Percentiles rank a stretch among this genome's conserved stretches.
phyloP scores from a whole-genome alignment of 768 basidiomycete species.

The Mycena amicta region DNA sequence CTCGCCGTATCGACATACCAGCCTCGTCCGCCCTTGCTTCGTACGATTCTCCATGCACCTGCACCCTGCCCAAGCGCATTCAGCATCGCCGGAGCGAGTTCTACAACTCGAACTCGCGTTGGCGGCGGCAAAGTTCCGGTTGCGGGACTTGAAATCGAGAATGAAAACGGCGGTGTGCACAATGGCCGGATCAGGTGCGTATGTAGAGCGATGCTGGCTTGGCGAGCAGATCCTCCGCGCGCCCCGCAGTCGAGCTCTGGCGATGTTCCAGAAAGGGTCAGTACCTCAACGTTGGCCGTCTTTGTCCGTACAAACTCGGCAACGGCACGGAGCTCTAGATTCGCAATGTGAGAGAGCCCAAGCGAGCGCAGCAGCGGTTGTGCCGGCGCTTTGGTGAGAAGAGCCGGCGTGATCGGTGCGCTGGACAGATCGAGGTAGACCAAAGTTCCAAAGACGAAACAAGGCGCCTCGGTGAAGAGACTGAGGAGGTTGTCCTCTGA shows the following conservation, averaged over 20 bases:
- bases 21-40: constrained; percentile 89
- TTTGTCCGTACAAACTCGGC: constrained; percentile 68
- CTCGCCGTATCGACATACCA: constrained; percentile 94
- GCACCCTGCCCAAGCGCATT: constrained; percentile 76
- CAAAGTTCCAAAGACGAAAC: constrained; percentile 73
- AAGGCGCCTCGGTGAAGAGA: constrained; percentile 75
- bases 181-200: constrained; percentile 77
- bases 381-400: constrained; percentile 51
- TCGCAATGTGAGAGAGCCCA: constrained; percentile 85
- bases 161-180: constrained; percentile 76
- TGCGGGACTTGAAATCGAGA: constrained; percentile 45
- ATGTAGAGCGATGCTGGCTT: constrained; percentile 75
- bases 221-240: constrained; percentile 41
- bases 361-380: constrained; percentile 83
- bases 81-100: constrained; percentile 74
- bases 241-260: constrained; percentile 70
- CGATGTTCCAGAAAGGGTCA: constrained; percentile 78
- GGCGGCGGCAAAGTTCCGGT: constrained; percentile 46
- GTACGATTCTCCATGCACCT: constrained; percentile 85
- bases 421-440: constrained; percentile 92
- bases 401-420: constrained; percentile 63
- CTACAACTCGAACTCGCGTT: constrained; percentile 84
- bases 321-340: constrained; percentile 65
- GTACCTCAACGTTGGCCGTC: constrained; percentile 79
- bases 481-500: constrained; percentile 63